phyloP scores from a whole-genome alignment of 2,329 filamentous ascomycete species.

The Alternaria sp. region DNA sequence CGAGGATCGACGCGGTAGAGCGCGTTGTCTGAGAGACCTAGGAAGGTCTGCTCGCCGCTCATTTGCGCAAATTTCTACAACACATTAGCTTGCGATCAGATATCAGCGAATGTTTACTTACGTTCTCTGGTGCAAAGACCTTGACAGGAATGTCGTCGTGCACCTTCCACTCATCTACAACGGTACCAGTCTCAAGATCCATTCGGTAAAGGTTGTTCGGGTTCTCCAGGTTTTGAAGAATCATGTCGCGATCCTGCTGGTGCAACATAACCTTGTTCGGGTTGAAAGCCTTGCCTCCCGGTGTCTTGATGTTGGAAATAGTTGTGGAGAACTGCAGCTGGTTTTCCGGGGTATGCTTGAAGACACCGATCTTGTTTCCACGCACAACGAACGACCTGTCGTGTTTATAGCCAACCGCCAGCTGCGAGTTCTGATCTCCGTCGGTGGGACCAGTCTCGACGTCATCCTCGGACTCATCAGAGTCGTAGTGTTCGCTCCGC shows the following conservation, averaged over 20 bases:
- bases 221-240: constrained; percentile 81
- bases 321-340: constrained; percentile 95
- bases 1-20: constrained; percentile 94
- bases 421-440: constrained; percentile 86
- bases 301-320: constrained; percentile 93
- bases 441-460: constrained; percentile 71
- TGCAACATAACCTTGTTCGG: constrained; percentile 98
- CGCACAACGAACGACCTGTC: constrained; percentile 97
- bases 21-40: constrained; percentile 91
- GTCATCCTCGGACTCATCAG: constrained; percentile 81
- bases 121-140: constrained; percentile 88
- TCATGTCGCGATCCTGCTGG: constrained; percentile 86
- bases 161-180: constrained; percentile 98
- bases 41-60: constrained; percentile 92
- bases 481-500: constrained; percentile 75
- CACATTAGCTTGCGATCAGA: constrained; percentile 29
- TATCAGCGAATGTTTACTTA: constrained; percentile 43
- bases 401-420: constrained; percentile 96
- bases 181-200: constrained; percentile 97
- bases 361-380: constrained; percentile 97
- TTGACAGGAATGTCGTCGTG: constrained; percentile 94
- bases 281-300: constrained; percentile 79
- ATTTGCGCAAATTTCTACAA: constrained; percentile 90
- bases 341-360: constrained; percentile 94
- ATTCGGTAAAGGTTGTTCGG: constrained; percentile 94